A percentile compares a stretch with the other conserved stretches of the same genome.
Evolutionary conservation across 192 early-diverging fungal species (phyloP).

Genomic region (Entophlyctis luteolus): DNA sequence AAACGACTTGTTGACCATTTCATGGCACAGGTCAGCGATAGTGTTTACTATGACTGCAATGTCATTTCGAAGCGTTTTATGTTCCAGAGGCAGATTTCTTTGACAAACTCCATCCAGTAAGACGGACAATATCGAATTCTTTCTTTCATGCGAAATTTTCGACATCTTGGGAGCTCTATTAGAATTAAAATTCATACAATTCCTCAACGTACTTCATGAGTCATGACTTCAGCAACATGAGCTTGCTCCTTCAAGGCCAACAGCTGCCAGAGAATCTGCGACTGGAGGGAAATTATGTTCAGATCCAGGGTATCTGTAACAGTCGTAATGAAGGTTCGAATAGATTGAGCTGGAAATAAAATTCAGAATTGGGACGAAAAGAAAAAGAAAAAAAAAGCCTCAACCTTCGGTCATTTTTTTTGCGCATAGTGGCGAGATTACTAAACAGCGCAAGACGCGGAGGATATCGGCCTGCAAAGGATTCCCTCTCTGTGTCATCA

Average conservation of each 20-base stretch:
- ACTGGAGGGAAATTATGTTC: background rate
- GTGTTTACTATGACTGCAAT: background rate
- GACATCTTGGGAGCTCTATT: background rate
- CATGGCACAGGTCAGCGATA: background rate
- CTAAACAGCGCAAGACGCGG: background rate
- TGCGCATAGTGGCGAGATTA: background rate
- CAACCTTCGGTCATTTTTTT: slow-evolving; percentile 5
- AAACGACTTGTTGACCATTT: background rate
- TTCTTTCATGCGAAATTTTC: background rate
- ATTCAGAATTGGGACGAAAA: background rate
- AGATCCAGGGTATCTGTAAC: background rate
- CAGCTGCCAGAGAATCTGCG: slow-evolving; percentile 26
- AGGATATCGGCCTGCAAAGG: background rate
- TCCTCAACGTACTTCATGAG: background rate
- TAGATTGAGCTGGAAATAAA: background rate
- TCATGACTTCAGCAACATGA: background rate
- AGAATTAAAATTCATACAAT: background rate
- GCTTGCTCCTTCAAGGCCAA: slow-evolving; percentile 7
- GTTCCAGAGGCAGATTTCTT: background rate
- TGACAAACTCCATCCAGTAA: too few species aligned
- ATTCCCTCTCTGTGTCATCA: background rate
- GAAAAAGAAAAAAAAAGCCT: background rate
- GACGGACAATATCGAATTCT: background rate
- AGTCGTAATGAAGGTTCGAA: background rate
- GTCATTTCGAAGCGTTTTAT: slow-evolving; percentile 11